Base-by-base conservation (phyloP, 345 rosid species). In the Cochlearia excelsa region DNA sequence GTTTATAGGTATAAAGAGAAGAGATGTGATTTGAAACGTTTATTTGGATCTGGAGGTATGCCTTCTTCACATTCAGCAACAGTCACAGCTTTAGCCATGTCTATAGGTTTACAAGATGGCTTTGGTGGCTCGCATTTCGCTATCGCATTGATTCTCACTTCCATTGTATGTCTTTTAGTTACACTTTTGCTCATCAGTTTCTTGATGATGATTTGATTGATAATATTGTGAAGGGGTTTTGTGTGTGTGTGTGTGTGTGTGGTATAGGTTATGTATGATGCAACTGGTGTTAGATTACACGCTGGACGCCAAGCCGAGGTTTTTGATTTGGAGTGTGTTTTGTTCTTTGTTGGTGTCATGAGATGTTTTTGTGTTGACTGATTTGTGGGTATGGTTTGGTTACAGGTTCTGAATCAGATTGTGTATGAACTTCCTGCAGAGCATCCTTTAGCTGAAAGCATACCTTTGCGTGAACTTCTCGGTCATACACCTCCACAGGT, bases 281-380 rank as follows among this genome's bases (percentile, higher is more conserved):
- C 98, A 27, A 85, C 95, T 39, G 95, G 95, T 48, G 95, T 87
- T 50, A 80, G 92, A 46, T 74, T 88, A 57, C 96, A 91, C 7
- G 96, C 98, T 51, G 96, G 95, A 51, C 83, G 95, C 49, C 98
- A 91, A 75, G 96, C 96, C 52, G 95, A 91, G 90, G 96, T 87
- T 71, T 48, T 64, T 0, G 23, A 16, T 16, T 16, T 16, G 23
- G 23, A 16, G 23, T 16, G 23, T 16, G 23, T 16, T 16, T 16
- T 16, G 23, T 53, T 71, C 3, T 42, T 52, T 58, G 54, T 39
- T 10, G 38, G 46, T 53, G 6, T 57, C 10, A 29, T 6, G 47
- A 46, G 6, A 4, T 46, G 2, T 51, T 23, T 55, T 48, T 56
- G 0, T 30, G 26, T 35, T 43, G 1, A 43, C 38, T 58, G 16